Conservation (phyloP, 2,329 filamentous ascomycete genomes). For the Colletotrichum euphorbiae region DNA sequence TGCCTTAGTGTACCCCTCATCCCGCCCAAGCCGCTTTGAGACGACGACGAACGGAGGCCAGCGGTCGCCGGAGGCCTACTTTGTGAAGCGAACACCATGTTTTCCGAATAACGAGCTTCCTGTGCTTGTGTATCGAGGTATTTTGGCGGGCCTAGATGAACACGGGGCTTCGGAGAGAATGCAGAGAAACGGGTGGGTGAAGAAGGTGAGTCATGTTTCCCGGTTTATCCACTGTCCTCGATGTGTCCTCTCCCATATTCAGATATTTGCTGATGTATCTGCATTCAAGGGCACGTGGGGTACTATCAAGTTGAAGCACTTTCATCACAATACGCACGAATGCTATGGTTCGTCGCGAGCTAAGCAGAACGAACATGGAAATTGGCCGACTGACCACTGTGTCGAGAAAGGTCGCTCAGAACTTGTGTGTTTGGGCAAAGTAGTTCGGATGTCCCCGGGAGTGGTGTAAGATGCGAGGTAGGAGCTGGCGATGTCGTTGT, state of each 20-base stretch:
- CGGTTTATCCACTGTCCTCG: no score
- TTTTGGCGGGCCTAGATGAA: conserved; percentile 39
- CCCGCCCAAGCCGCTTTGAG: not conserved
- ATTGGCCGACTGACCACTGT: not conserved
- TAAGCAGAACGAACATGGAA: fast-evolving
- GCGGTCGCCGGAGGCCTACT: conserved; percentile 6
- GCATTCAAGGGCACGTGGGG: conserved; percentile 41
- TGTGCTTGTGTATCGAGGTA: conserved; percentile 42
- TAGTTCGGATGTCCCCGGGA: conserved; percentile 24
- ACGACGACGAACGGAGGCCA: not conserved
- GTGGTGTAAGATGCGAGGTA: conserved; percentile 39
- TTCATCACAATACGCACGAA: conserved; percentile 44
- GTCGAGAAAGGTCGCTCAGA: conserved; percentile 38
- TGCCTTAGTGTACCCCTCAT: not conserved
- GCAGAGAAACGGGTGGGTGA: conserved; percentile 43
- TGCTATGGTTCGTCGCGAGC: conserved; percentile 41
- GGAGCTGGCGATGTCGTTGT: conserved; percentile 42
- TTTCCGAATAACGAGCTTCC: conserved; percentile 42
- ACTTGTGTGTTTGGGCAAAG: conserved; percentile 41
- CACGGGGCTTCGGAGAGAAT: conserved; percentile 37
- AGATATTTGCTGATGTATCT: not conserved
- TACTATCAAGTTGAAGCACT: conserved; percentile 42
- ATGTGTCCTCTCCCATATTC: no score
- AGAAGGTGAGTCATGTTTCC: conserved; percentile 20
- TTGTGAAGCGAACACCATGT: conserved; percentile 10